Conservation (phyloP, 2,329 filamentous ascomycete genomes). For the Bipolaris gigantea region DNA sequence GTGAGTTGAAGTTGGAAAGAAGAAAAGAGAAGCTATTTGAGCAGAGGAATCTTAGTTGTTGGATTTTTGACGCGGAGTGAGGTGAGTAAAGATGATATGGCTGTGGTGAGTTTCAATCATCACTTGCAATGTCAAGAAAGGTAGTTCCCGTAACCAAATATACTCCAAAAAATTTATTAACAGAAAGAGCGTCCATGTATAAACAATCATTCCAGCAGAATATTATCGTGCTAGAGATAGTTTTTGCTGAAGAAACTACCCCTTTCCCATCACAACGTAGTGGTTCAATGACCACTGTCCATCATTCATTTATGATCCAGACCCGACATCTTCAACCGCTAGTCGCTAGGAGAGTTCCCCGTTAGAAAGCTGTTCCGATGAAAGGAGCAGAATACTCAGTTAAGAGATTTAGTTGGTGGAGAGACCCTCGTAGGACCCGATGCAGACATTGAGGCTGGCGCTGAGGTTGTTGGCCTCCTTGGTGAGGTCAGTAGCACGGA, state of each 20-base stretch:
- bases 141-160: neutral
- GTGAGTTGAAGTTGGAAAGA: too few species aligned
- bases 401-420: neutral
- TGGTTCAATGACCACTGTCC: neutral
- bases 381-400: neutral
- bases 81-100: too few species aligned
- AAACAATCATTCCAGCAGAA: neutral
- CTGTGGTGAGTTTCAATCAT: neutral
- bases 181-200: neutral
- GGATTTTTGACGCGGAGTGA: too few species aligned
- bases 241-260: neutral
- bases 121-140: neutral
- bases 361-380: neutral
- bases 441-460: neutral
- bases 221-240: neutral
- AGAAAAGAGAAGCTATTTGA: too few species aligned
- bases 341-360: neutral
- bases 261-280: too few species aligned
- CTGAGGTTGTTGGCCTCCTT: neutral
- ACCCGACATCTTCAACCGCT: neutral
- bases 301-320: neutral
- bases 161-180: neutral
- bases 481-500: neutral
- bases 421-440: neutral
- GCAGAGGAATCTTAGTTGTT: too few species aligned